Percentiles rank a stretch among this genome's conserved stretches.
Conservation (phyloP, 768 basidiomycete genomes). For the Auricularia sp. region DNA sequence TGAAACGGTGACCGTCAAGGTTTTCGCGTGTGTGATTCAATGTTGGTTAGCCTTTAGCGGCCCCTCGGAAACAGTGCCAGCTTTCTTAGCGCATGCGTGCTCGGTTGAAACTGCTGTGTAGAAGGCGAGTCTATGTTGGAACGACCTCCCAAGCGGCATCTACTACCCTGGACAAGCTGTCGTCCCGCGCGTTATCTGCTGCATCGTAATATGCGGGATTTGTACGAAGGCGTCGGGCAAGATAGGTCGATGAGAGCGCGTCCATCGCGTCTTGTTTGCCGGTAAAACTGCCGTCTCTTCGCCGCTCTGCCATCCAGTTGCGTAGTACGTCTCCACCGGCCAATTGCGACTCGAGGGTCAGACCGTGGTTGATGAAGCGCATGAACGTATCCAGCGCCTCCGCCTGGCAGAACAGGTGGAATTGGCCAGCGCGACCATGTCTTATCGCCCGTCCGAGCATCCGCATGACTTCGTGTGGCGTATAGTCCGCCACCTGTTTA, state of each 20-base stretch:
- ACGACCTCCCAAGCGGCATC: conserved; percentile 32
- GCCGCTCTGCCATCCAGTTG: conserved; percentile 36
- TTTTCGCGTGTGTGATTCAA: too few species aligned
- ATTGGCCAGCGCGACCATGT: conserved; percentile 44
- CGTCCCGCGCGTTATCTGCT: conserved; percentile 31
- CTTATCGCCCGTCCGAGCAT: conserved; percentile 87
- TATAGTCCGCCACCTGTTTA: conserved; percentile 71
- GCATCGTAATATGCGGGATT: conserved; percentile 85
- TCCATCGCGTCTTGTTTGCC: conserved; percentile 65
- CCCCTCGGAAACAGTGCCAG: too few species aligned
- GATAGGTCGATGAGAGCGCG: conserved; percentile 69
- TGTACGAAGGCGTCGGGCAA: conserved; percentile 53
- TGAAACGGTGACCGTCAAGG: conserved; percentile 14
- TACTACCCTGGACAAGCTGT: conserved; percentile 58
- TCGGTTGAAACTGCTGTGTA: too few species aligned
- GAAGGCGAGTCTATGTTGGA: not conserved
- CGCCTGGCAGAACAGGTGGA: conserved; percentile 81
- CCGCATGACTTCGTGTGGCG: conserved; percentile 66
- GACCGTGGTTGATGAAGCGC: conserved; percentile 77
- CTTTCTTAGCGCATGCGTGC: too few species aligned
- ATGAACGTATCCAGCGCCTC: conserved; percentile 75
- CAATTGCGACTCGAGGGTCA: conserved; percentile 80
- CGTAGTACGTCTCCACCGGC: conserved; percentile 39
- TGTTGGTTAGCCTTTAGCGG: too few species aligned
- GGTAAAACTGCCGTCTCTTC: conserved; percentile 27